These are phyloP conservation scores for Styphnolobium japonicum DNA, from an alignment of 306 rosid species.

Conservation along the genomic window DNA sequence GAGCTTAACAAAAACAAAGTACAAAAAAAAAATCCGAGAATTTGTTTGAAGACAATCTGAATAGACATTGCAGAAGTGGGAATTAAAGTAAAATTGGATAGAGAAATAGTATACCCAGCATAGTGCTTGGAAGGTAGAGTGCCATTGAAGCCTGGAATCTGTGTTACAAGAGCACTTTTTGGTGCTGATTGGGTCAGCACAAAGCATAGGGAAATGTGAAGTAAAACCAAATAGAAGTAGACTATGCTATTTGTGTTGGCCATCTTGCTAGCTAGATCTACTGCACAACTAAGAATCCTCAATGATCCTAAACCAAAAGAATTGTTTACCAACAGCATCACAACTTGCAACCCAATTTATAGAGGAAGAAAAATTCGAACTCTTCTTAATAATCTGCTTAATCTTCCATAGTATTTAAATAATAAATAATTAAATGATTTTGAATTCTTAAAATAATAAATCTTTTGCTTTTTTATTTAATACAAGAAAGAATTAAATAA, in stretches of 20 bases:
- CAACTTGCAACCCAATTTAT: background rate
- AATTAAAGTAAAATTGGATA: background rate
- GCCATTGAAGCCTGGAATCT: slow-evolving; percentile 21
- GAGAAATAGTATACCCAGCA: background rate
- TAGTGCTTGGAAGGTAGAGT: slow-evolving; percentile 13
- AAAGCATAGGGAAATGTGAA: background rate
- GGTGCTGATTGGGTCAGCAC: slow-evolving; percentile 23
- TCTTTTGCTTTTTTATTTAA: no score
- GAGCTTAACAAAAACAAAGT: no score
- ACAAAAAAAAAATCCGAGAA: no score
- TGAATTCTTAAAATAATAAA: no score
- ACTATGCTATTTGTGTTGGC: background rate
- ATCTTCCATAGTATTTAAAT: no score
- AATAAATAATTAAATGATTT: no score
- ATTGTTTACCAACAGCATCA: background rate
- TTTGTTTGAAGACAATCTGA: no score
- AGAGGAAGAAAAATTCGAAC: no score
- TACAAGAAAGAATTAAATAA: no score
- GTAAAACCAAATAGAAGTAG: background rate
- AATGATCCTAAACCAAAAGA: background rate
- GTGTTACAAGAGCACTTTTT: background rate
- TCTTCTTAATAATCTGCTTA: no score
- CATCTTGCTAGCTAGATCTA: background rate
- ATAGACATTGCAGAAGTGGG: background rate
- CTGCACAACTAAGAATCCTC: background rate